Base-by-base conservation (phyloP, 495 filamentous ascomycete genomes). In the Xylaria scruposa region DNA sequence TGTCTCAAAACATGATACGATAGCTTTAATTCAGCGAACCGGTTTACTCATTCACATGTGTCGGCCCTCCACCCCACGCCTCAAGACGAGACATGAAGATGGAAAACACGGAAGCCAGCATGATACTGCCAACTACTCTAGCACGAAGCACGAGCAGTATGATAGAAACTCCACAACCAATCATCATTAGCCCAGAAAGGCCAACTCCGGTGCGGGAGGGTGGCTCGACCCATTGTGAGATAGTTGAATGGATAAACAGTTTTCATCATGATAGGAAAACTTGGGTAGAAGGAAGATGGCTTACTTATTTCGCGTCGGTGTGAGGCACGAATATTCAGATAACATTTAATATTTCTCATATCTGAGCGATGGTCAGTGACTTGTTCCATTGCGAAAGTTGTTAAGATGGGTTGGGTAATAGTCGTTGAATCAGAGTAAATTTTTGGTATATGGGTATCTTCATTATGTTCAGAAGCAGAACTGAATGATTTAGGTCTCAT, bases 191-290 rank as follows among this genome's bases (percentile, higher is more conserved):
- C 78, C 76, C 79, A 72, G 63, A 76, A 83, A 80, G 77, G 75
- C 79, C 46, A 78, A 72, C 91, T 95, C 88, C 84, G 91, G 93
- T 97, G 86, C 78, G 91, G 89, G 87, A 93, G 90, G 87, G 89
- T 90, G 88, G 85, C 87, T 93, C 88, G 91, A 92, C 83, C 75
- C 80, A 84, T 74, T 83, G 88, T 87, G 83, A 86, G 80, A 81
- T 98, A 93, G 89, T 97, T 91, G 95, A 98, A 98, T 98, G 95
- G 95, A 98, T 98, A 92, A 91, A 94, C 95, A 95, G 85, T 88
- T 92, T 89, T 97, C 94, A 97, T 98, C 95, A 92, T 92, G 81
- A 85, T 81, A 79, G 62, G 12, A 24, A 56, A 56, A 10, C 15
- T 21, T 17, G 19, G n/a, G 21, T 4, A 36, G n/a, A 44, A 1